A percentile compares a stretch with the other conserved stretches of the same genome.
Evolutionary conservation across 257 asterid species (phyloP).

Genomic region (Leptodermis oblonga): DNA sequence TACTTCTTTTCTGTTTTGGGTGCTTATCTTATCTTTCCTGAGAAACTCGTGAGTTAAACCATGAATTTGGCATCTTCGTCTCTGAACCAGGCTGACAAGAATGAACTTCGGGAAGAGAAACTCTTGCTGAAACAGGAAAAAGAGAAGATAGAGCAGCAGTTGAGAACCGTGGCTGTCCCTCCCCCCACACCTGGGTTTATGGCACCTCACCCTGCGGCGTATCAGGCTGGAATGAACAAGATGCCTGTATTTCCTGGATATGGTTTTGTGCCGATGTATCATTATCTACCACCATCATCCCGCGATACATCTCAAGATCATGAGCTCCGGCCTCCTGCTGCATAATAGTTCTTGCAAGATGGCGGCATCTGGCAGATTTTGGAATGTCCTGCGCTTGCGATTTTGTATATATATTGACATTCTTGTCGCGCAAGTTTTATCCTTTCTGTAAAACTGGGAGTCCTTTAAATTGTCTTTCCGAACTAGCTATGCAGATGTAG

Average conservation of each 20-base stretch:
- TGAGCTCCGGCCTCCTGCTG: slow-evolving; percentile 82
- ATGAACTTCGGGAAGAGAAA: slow-evolving; percentile 87
- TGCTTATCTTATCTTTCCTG: background rate
- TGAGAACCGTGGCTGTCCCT: slow-evolving; percentile 49
- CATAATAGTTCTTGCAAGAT: slow-evolving; percentile 35
- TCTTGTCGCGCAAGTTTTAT: background rate
- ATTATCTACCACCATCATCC: slow-evolving; percentile 59
- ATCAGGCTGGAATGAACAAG: slow-evolving; percentile 53
- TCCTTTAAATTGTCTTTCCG: background rate
- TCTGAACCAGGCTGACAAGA: slow-evolving; percentile 61
- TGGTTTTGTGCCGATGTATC: slow-evolving; percentile 80
- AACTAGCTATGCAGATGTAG: background rate
- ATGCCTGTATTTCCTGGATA: slow-evolving; percentile 70
- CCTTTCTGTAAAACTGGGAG: background rate
- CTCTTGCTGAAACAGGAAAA: slow-evolving; percentile 60
- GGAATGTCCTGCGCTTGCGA: slow-evolving; percentile 8
- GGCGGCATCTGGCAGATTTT: slow-evolving; percentile 8
- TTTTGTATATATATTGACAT: slow-evolving; percentile 14
- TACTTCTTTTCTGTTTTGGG: background rate
- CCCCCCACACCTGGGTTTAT: slow-evolving; percentile 56
- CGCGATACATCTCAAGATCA: slow-evolving; percentile 81
- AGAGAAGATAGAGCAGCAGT: slow-evolving; percentile 72
- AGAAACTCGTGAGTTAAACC: background rate
- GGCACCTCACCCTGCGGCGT: slow-evolving; percentile 62
- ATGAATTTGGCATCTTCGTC: background rate